phyloP scores from a whole-genome alignment of 2,329 filamentous ascomycete genomes.

The Calonectria hawksworthii region DNA sequence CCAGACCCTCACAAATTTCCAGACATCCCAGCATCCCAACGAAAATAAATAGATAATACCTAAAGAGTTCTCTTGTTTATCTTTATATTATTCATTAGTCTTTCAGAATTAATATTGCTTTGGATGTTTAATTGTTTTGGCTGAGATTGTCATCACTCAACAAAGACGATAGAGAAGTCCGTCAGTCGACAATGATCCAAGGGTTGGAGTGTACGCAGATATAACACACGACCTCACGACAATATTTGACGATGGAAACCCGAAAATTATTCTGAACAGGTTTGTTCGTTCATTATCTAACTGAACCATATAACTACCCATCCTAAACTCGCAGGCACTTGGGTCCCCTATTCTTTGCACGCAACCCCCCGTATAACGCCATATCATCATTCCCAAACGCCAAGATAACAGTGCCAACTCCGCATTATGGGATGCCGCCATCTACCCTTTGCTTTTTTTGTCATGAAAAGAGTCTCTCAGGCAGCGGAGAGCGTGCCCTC shows the following conservation, averaged over 20 bases:
- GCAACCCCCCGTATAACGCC: slow-evolving; percentile 30
- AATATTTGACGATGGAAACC: background rate
- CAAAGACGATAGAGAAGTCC: too few relatives aligned
- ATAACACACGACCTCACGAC: background rate
- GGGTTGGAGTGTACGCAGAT: background rate
- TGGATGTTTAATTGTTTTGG: background rate
- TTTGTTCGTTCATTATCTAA: slow-evolving; percentile 4
- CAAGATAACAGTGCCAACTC: slow-evolving; percentile 22
- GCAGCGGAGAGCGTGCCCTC: slow-evolving; percentile 58
- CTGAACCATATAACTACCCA: background rate
- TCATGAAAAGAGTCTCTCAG: slow-evolving; percentile 8
- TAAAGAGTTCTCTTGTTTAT: too few relatives aligned
- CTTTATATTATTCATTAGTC: too few relatives aligned
- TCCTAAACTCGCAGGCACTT: background rate
- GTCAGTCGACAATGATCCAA: too few relatives aligned
- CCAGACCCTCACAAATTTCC: too few relatives aligned
- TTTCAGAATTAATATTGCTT: too few relatives aligned
- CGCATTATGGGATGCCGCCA: background rate
- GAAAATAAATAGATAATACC: too few relatives aligned
- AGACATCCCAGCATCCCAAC: too few relatives aligned
- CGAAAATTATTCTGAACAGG: background rate
- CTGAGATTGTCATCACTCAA: background rate
- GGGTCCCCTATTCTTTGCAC: slow-evolving; percentile 1
- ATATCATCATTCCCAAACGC: slow-evolving; percentile 36
- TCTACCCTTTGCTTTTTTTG: background rate